A percentile compares a stretch with the other conserved stretches of the same genome.
phyloP scores from a whole-genome alignment of 2,329 filamentous ascomycete species.

The Corinectria fuckeliana region DNA sequence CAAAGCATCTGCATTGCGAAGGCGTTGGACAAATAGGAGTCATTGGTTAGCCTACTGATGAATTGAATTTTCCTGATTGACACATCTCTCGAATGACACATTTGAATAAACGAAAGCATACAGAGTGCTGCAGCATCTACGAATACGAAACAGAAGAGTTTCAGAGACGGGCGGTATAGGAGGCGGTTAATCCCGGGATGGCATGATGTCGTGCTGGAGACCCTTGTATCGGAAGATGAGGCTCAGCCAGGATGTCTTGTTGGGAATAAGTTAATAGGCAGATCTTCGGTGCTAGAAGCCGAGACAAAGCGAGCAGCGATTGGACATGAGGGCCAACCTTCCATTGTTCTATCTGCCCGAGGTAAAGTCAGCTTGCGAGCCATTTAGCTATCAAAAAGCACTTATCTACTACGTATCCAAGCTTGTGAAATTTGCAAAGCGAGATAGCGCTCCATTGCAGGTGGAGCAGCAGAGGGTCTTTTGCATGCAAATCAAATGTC shows the following conservation, averaged over 20 bases:
- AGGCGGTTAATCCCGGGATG: slow-evolving; percentile 10
- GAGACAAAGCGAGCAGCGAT: not conserved
- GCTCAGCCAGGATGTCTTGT: slow-evolving; percentile 6
- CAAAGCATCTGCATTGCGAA: slow-evolving; percentile 23
- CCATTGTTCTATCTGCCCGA: not conserved
- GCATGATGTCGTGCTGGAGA: slow-evolving; percentile 2
- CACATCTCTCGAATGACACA: not conserved
- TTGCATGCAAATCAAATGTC: not conserved
- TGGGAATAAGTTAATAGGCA: not conserved
- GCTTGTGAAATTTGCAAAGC: not conserved
- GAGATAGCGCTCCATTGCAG: slow-evolving; percentile 1
- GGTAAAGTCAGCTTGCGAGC: not conserved
- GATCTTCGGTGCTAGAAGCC: not conserved
- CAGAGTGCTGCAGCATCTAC: not conserved
- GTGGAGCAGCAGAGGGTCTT: not conserved
- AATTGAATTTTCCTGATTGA: slow-evolving; percentile 11
- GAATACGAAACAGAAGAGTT: not conserved
- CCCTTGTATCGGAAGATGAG: slow-evolving; percentile 16
- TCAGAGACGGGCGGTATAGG: not conserved
- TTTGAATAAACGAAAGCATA: too few species aligned
- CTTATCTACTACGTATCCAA: not conserved
- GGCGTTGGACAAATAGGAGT: slow-evolving; percentile 26
- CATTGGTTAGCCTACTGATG: slow-evolving; percentile 16
- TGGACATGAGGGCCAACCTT: not conserved
- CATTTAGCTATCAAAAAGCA: not conserved